Conservation (phyloP, 371 early-diverging fungal species). For the Actinomortierella wolfii region DNA sequence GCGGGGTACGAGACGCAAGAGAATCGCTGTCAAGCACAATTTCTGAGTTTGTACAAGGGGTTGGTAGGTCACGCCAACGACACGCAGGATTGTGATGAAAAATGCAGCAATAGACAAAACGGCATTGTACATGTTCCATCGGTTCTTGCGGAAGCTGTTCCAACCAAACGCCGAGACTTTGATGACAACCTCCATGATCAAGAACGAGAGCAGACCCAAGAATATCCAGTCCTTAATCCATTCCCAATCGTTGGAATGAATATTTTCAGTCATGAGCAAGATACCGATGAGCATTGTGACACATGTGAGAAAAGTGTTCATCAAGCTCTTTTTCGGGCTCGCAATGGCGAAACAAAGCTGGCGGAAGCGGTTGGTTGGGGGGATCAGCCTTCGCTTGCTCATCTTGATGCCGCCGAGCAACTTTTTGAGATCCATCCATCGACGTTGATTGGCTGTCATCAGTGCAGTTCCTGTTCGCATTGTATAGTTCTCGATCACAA, state of each 20-base stretch:
- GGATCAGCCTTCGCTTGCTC: conserved; percentile 53
- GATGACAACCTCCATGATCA: conserved; percentile 56
- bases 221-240: conserved; percentile 51
- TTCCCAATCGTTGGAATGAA: conserved; percentile 19
- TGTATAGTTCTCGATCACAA: conserved; percentile 71
- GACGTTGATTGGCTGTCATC: conserved; percentile 69
- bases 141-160: conserved; percentile 57
- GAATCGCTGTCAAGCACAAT: conserved; percentile 66
- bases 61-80: conserved; percentile 43
- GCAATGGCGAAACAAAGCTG: conserved; percentile 53
- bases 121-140: conserved; percentile 69
- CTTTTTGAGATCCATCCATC: conserved; percentile 74
- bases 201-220: conserved; percentile 52
- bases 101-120: conserved; percentile 57
- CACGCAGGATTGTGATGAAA: conserved; percentile 50
- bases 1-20: conserved; percentile 66
- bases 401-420: conserved; percentile 64
- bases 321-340: conserved; percentile 56
- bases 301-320: conserved; percentile 54
- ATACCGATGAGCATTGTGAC: conserved; percentile 58
- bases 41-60: conserved; percentile 62
- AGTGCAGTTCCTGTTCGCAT: conserved; percentile 67
- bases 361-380: conserved; percentile 48
- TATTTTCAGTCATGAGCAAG: conserved; percentile 59
- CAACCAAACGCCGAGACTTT: conserved; percentile 64